Evolutionary conservation across 2,329 filamentous ascomycete genomes (phyloP), one percentile per base, ranked within the genome.

Genomic region (Alternaria solani): DNA sequence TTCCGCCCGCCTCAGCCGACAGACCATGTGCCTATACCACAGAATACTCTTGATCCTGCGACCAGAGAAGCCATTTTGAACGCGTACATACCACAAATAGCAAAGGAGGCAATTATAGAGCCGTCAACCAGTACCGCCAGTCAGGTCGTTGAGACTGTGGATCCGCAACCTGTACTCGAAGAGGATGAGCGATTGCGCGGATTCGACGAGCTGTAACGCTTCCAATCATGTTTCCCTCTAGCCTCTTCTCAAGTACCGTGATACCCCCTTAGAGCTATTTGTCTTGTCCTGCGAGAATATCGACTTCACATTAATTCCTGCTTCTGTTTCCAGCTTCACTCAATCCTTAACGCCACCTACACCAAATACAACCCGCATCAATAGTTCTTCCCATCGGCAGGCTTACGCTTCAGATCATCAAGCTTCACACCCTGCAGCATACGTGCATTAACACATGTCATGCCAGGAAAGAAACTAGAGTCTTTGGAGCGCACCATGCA

Each of bases 71-170:
- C 69, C 26, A 63, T 76, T n/a, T 32, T 66, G 18, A 65, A 76
- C 8, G 72, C 71, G 8, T 66, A 73, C 9, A 72, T 78, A 57
- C 74, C 75, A 16, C 68, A 75, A 12, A 65, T 72, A 20, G 75
- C 75, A 11, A 78, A 76, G 46, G 72, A 77, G 55, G 74, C 73
- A 1, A 70, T 79, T 11, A 61, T 72, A 32, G 62, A 67, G 16
- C 38, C 65, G n/a, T 47, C 59, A 30, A 56, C 59, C 11, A 51
- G 43, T 32, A 57, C 53, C 16, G 49, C 51, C 14, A 59, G 36
- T 3, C 12, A 63, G 11, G 38, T 43, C 30, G 20, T 68, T 25
- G 49, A 62, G 18, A 54, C 44, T 9, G 47, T 63, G 25, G 30
- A 59, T 9, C 44, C 47, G 4, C 43, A 55, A 8, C 47, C 60